phyloP scores from a whole-genome alignment of 2,329 filamentous ascomycete species.

The Camillea tinctor region DNA sequence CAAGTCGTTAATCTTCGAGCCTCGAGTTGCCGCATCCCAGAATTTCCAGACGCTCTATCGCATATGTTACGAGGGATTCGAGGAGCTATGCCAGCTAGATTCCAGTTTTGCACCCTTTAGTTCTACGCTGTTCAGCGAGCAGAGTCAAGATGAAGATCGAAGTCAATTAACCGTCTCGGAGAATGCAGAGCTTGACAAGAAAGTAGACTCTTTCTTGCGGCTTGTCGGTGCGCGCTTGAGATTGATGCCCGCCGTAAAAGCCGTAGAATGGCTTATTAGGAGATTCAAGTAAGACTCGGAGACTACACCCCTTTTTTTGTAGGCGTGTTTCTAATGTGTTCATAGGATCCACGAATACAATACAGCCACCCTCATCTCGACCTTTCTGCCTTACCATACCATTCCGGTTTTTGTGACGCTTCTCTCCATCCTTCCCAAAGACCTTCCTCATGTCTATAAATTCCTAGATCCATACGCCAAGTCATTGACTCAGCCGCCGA shows the following conservation, averaged over 20 bases:
- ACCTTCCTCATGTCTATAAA: slow-evolving; percentile 71
- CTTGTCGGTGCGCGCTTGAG: slow-evolving; percentile 74
- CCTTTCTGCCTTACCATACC: slow-evolving; percentile 90
- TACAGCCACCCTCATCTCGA: slow-evolving; percentile 71
- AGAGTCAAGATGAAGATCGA: slow-evolving; percentile 86
- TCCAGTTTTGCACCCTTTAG: slow-evolving; percentile 72
- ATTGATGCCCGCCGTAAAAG: slow-evolving; percentile 83
- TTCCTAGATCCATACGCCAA: slow-evolving; percentile 86
- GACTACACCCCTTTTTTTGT: background rate
- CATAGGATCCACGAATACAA: slow-evolving; percentile 87
- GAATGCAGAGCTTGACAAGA: slow-evolving; percentile 76
- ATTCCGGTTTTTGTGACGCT: slow-evolving; percentile 82
- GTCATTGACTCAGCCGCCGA: slow-evolving; percentile 71
- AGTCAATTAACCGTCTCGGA: slow-evolving; percentile 78
- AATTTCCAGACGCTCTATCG: slow-evolving; percentile 87
- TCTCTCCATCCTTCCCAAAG: slow-evolving; percentile 79
- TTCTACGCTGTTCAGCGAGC: slow-evolving; percentile 83
- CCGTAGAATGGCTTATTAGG: slow-evolving; percentile 91
- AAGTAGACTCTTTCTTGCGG: slow-evolving; percentile 78
- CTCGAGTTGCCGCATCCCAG: slow-evolving; percentile 79
- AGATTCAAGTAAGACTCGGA: slow-evolving; percentile 69
- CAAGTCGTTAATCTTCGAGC: slow-evolving; percentile 92
- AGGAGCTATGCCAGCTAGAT: slow-evolving; percentile 88
- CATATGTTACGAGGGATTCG: slow-evolving; percentile 84
- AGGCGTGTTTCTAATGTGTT: slow-evolving; percentile 9